A percentile compares a stretch with the other conserved stretches of the same genome.
Conservation (phyloP, 352 stramenopile species). For the Phytophthora pistaciae region DNA sequence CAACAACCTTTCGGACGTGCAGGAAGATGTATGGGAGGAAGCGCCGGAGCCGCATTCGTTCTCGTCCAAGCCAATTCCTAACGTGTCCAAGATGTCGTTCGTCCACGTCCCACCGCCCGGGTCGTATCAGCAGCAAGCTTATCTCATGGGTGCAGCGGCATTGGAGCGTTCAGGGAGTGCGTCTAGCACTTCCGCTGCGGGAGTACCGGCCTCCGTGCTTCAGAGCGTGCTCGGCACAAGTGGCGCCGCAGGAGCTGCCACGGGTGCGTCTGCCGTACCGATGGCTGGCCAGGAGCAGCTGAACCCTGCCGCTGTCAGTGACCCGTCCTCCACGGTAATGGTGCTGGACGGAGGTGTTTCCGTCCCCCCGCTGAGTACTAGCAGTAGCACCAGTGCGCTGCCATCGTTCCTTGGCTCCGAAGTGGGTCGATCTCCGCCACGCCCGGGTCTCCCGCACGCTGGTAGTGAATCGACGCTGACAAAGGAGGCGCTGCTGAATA, state of each 20-base stretch:
- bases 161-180: slow-evolving; percentile 32
- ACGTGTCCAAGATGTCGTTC: slow-evolving; percentile 87
- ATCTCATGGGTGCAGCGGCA: slow-evolving; percentile 27
- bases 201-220: slow-evolving; percentile 24
- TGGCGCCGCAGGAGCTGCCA: slow-evolving; percentile 7
- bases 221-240: slow-evolving; percentile 30
- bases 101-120: slow-evolving; percentile 38
- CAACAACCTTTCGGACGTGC: slow-evolving; percentile 81
- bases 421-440: slow-evolving; percentile 41
- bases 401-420: slow-evolving; percentile 34
- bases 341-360: slow-evolving; percentile 33
- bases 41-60: slow-evolving; percentile 86
- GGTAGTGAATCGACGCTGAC: slow-evolving; percentile 55
- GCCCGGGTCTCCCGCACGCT: slow-evolving; percentile 45
- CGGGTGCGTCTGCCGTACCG: slow-evolving; percentile 9
- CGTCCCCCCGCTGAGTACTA: slow-evolving; percentile 22
- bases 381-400: slow-evolving; percentile 32
- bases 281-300: slow-evolving; percentile 23
- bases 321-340: slow-evolving; percentile 44
- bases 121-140: slow-evolving; percentile 38
- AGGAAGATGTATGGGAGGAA: slow-evolving; percentile 90
- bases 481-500: slow-evolving; percentile 50
- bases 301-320: slow-evolving; percentile 31
- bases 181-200: slow-evolving; percentile 23
- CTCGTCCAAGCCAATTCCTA: slow-evolving; percentile 77